phyloP scores from a whole-genome alignment of 2,329 filamentous ascomycete species.

The Mycosphaerella arachidis region DNA sequence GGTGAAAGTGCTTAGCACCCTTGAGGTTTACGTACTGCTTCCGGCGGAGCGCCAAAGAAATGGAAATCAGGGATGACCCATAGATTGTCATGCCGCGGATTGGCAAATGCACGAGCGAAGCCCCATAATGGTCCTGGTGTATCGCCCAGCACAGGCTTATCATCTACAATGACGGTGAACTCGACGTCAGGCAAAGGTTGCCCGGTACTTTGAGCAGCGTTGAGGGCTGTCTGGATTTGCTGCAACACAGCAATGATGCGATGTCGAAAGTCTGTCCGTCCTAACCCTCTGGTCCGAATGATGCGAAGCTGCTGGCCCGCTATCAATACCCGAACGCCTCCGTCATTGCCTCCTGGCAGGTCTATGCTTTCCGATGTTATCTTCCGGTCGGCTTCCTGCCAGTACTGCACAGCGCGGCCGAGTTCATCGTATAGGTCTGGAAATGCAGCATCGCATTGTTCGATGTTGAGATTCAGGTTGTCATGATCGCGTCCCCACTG shows the following conservation, averaged over 20 bases:
- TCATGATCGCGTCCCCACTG: constrained; percentile 24
- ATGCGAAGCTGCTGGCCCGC: constrained; percentile 20
- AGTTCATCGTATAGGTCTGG: constrained; percentile 32
- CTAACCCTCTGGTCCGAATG: constrained; percentile 16
- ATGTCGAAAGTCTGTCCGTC: constrained; percentile 24
- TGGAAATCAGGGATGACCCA: constrained; percentile 22
- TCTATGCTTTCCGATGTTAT: constrained; percentile 13
- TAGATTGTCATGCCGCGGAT: constrained; percentile 20
- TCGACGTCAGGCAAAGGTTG: constrained; percentile 21
- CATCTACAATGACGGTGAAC: constrained; percentile 20
- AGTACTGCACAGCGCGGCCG: constrained; percentile 24
- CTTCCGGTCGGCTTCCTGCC: constrained; percentile 6
- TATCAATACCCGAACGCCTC: constrained; percentile 18
- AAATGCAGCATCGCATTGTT: constrained; percentile 32
- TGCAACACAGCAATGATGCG: constrained; percentile 31
- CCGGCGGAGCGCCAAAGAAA: constrained; percentile 16
- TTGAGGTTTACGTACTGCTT: neutral
- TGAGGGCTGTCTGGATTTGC: constrained; percentile 15
- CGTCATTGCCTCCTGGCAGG: constrained; percentile 38
- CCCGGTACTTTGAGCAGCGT: constrained; percentile 15
- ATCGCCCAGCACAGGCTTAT: constrained; percentile 12
- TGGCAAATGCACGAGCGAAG: constrained; percentile 14
- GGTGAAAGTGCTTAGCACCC: no score
- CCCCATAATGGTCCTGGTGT: constrained; percentile 12
- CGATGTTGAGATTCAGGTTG: constrained; percentile 27